Conservation (phyloP, 345 rosid species). For the Pugionium dolabratum region DNA sequence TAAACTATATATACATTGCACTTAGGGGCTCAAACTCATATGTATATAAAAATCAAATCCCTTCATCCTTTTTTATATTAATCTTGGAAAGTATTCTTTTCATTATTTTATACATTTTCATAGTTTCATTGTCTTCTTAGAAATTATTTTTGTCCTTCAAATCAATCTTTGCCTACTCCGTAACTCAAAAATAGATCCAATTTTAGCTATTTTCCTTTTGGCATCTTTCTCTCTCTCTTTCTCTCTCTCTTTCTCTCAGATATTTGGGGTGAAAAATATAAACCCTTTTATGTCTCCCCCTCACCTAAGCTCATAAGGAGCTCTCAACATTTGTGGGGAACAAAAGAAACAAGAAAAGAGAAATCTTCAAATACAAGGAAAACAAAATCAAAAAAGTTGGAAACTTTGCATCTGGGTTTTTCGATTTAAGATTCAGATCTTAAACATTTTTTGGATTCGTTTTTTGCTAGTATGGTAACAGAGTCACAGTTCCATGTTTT, state of each 20-base stretch:
- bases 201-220: not conserved
- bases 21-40: no score
- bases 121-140: constrained; percentile 17
- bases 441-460: not conserved
- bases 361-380: not conserved
- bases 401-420: constrained; percentile 24
- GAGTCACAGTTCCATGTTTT: constrained; percentile 81
- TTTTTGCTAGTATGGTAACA: constrained; percentile 34
- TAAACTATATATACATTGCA: no score
- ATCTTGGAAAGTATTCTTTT: not conserved
- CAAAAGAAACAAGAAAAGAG: no score
- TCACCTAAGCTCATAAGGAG: not conserved
- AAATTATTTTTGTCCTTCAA: not conserved
- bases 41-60: no score
- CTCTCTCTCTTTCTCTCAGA: no score
- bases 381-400: no score
- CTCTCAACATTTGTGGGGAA: constrained; percentile 27
- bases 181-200: constrained; percentile 31
- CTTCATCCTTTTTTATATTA: constrained; percentile 29
- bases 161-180: constrained; percentile 20
- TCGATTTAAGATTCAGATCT: not conserved
- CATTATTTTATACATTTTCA: constrained; percentile 27
- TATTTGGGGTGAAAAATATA: no score
- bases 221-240: constrained; percentile 4
- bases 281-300: not conserved